A percentile compares a stretch with the other conserved stretches of the same genome.
phyloP scores from a whole-genome alignment of 202 grass and related monocot genomes.

The Panicum hallii region DNA sequence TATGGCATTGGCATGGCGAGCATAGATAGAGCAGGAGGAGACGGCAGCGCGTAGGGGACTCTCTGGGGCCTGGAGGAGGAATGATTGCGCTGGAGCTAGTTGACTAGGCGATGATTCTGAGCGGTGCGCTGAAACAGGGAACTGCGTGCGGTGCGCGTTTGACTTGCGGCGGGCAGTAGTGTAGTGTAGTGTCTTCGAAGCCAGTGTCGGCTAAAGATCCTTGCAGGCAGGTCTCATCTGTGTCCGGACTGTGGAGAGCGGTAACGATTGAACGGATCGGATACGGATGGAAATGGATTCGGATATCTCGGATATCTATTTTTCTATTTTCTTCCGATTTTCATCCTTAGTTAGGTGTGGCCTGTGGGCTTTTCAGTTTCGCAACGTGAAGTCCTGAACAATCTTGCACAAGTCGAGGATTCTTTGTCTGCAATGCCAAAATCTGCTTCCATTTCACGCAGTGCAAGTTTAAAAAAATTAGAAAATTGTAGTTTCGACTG shows the following conservation, averaged over 20 bases:
- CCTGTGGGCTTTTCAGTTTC: background rate
- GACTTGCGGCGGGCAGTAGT: slow-evolving; percentile 30
- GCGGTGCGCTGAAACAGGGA: slow-evolving; percentile 26
- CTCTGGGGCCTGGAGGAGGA: background rate
- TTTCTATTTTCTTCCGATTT: no score
- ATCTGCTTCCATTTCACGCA: background rate
- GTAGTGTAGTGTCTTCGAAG: slow-evolving; percentile 30
- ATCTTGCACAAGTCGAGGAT: background rate
- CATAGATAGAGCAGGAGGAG: background rate
- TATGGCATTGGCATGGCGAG: background rate
- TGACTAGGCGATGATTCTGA: slow-evolving; percentile 32
- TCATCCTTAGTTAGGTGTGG: background rate
- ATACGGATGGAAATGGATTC: no score
- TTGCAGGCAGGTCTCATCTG: background rate
- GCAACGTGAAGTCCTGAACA: background rate
- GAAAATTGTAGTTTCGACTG: background rate
- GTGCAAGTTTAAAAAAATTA: background rate
- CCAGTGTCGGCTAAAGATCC: slow-evolving; percentile 15
- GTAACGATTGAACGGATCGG: no score
- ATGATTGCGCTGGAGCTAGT: slow-evolving; percentile 35
- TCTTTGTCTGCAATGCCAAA: background rate
- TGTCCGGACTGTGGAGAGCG: background rate
- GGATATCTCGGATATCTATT: no score
- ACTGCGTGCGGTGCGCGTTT: slow-evolving; percentile 25
- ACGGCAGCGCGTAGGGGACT: slow-evolving; percentile 11